A percentile compares a stretch with the other conserved stretches of the same genome.
These are phyloP conservation scores for Torulaspora quercuum DNA, from an alignment of 805 yeast species.

Conservation along the genomic window DNA sequence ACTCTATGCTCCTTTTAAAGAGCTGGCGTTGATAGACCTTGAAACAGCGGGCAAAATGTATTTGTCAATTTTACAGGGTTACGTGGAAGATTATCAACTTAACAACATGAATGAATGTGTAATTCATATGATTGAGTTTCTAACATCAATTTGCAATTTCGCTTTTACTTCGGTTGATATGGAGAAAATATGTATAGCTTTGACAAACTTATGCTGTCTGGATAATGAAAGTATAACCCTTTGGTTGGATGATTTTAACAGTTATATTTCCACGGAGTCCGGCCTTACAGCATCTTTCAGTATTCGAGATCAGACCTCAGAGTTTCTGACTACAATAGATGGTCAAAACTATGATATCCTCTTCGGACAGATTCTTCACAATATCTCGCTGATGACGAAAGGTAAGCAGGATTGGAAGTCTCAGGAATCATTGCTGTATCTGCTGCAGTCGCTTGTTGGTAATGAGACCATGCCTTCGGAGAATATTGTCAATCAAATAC, in stretches of 20 bases:
- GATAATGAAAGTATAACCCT: conserved; percentile 43
- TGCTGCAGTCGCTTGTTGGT: conserved; percentile 22
- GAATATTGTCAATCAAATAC: conserved; percentile 10
- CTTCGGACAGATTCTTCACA: conserved; percentile 7
- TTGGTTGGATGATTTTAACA: conserved; percentile 63
- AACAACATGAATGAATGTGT: conserved; percentile 21
- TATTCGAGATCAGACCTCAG: conserved; percentile 60
- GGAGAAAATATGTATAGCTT: conserved; percentile 21
- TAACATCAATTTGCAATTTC: conserved; percentile 18
- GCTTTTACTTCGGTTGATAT: conserved; percentile 14
- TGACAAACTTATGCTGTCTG: conserved; percentile 41
- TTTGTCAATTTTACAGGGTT: conserved; percentile 5
- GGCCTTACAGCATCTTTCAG: conserved; percentile 57
- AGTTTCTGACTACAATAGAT: conserved; percentile 51
- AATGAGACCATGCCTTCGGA: conserved; percentile 20
- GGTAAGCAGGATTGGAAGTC: conserved; percentile 12
- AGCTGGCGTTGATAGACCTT: conserved; percentile 19
- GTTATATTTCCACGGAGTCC: conserved; percentile 67
- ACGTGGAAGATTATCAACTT: conserved; percentile 6
- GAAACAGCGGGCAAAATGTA: conserved; percentile 12
- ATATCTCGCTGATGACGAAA: conserved; percentile 6
- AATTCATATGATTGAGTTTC: conserved; percentile 24
- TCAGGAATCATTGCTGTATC: conserved; percentile 26
- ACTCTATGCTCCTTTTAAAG: conserved; percentile 12
- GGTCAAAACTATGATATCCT: conserved; percentile 19